phyloP scores from a whole-genome alignment of 768 basidiomycete species.

The Coprinopsis marcescibilis region DNA sequence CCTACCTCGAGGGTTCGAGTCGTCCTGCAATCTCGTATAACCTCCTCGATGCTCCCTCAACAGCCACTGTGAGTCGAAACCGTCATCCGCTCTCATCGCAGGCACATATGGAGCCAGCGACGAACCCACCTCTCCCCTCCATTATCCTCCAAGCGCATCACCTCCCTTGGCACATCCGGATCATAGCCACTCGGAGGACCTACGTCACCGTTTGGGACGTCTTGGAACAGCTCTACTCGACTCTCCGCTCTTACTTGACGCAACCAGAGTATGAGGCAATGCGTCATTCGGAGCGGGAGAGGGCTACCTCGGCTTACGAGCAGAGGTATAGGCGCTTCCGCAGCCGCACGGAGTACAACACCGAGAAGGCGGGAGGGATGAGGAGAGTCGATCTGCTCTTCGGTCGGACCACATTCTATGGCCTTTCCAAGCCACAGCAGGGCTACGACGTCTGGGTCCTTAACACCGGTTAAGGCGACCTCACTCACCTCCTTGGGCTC shows the following conservation, averaged over 20 bases:
- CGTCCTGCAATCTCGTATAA: slow-evolving; percentile 3
- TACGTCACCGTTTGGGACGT: slow-evolving; percentile 38
- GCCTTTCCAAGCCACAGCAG: slow-evolving; percentile 26
- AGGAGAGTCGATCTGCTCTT: slow-evolving; percentile 56
- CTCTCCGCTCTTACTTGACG: slow-evolving; percentile 37
- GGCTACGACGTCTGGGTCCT: background rate
- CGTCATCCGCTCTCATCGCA: slow-evolving; percentile 21
- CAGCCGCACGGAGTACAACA: slow-evolving; percentile 28
- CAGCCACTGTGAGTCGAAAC: slow-evolving; percentile 21
- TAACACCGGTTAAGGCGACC: slow-evolving; percentile 5
- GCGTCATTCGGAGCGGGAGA: slow-evolving; percentile 26
- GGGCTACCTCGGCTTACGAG: slow-evolving; percentile 43
- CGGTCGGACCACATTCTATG: slow-evolving; percentile 38
- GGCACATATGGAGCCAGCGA: slow-evolving; percentile 24
- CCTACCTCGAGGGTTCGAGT: slow-evolving; percentile 4
- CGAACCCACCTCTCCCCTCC: slow-evolving; percentile 24
- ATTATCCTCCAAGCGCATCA: slow-evolving; percentile 23
- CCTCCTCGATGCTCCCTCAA: slow-evolving; percentile 1
- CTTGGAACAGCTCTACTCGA: slow-evolving; percentile 36
- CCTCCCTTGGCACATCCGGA: slow-evolving; percentile 25
- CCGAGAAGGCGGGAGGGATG: slow-evolving; percentile 47
- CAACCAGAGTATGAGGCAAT: slow-evolving; percentile 36
- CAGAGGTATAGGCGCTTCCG: slow-evolving; percentile 35
- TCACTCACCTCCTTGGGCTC: too few relatives aligned
- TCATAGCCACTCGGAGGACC: slow-evolving; percentile 21